These are phyloP conservation scores for Colletotrichum spaethianum DNA, from an alignment of 2,329 filamentous ascomycete species.

Conservation along the genomic window DNA sequence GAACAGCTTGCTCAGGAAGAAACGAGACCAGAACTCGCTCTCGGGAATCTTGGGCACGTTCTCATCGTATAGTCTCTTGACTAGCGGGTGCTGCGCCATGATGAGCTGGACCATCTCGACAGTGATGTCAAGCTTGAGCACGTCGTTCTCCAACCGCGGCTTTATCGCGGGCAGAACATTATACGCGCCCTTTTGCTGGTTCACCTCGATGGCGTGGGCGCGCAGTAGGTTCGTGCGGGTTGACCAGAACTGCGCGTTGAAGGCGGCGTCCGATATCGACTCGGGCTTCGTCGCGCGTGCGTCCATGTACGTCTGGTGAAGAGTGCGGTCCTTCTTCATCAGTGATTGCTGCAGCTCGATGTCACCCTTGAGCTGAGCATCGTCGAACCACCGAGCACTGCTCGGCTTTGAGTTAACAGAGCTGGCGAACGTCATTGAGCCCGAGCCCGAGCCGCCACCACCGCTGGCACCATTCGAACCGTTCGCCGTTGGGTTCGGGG, in stretches of 20 bases:
- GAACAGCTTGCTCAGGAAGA: conserved; percentile 91
- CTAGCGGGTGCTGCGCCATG: conserved; percentile 91
- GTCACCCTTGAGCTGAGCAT: conserved; percentile 82
- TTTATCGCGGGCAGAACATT: conserved; percentile 95
- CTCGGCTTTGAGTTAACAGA: conserved; percentile 71
- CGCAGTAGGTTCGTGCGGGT: conserved; percentile 88
- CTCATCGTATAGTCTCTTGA: conserved; percentile 93
- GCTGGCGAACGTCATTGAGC: conserved; percentile 83
- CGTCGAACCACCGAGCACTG: conserved; percentile 82
- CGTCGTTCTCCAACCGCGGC: conserved; percentile 80
- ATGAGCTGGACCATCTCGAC: conserved; percentile 95
- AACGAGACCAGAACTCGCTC: conserved; percentile 90
- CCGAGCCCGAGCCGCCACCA: conserved; percentile 64
- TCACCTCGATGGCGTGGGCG: conserved; percentile 89
- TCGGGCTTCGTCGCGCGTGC: conserved; percentile 87
- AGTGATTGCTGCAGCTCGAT: conserved; percentile 89
- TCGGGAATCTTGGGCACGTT: conserved; percentile 87
- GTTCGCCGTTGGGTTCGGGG: conserved; percentile 45
- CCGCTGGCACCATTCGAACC: conserved; percentile 37
- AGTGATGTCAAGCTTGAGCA: conserved; percentile 85
- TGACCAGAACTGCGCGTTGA: conserved; percentile 96
- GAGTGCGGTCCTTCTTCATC: conserved; percentile 81
- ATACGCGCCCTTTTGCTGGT: conserved; percentile 89
- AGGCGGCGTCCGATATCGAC: conserved; percentile 83
- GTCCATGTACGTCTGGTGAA: conserved; percentile 90